phyloP scores from a whole-genome alignment of 257 asterid genomes.

The Ocimum tenuiflorum region DNA sequence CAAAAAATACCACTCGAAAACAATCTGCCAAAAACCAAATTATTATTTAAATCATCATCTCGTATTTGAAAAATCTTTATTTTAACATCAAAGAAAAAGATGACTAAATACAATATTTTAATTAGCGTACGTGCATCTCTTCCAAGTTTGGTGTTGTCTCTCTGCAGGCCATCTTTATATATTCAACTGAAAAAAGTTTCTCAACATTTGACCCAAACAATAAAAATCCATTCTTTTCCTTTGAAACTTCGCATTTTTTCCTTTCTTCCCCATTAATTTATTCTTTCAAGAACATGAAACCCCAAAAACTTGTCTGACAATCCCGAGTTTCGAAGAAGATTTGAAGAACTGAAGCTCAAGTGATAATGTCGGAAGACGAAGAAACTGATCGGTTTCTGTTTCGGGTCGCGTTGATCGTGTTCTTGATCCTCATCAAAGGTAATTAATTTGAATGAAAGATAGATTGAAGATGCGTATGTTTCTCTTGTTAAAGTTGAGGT shows the following conservation, averaged over 20 bases:
- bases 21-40: too few relatives aligned
- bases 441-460: too few relatives aligned
- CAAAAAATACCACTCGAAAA: neutral
- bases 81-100: neutral
- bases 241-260: conserved; percentile 8
- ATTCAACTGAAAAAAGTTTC: conserved; percentile 34
- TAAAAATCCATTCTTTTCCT: conserved; percentile 8
- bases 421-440: conserved; percentile 59
- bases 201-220: conserved; percentile 27
- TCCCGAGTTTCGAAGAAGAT: conserved; percentile 13
- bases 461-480: too few relatives aligned
- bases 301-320: conserved; percentile 24
- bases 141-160: conserved; percentile 33
- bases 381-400: conserved; percentile 23
- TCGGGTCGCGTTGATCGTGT: conserved; percentile 26
- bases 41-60: too few relatives aligned
- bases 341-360: neutral
- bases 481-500: too few relatives aligned
- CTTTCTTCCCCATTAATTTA: neutral
- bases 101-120: neutral
- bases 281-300: conserved; percentile 25
- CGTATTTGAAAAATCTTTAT: neutral
- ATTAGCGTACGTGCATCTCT: conserved; percentile 53
- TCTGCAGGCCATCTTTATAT: conserved; percentile 49
- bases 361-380: conserved; percentile 63